Evolutionary conservation across 2,329 filamentous ascomycete genomes (phyloP), one percentile per base, ranked within the genome.

Genomic region (Penicillium thymicola): DNA sequence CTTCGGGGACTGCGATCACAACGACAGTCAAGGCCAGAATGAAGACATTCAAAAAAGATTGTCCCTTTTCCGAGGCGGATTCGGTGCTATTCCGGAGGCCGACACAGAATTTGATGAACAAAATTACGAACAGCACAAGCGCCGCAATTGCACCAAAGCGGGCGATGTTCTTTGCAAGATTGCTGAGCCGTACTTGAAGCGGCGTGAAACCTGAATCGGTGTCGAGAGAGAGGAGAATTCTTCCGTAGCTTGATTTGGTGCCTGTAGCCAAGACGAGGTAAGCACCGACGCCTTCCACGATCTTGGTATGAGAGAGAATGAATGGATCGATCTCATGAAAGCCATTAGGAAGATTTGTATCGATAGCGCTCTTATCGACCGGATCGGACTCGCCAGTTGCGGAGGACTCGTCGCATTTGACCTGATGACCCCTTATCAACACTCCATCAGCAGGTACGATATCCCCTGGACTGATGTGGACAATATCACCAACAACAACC

Each of bases 21-120:
- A 87, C 88, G 2, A 92, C 89, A 58, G 87, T 88, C 64, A 82
- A 81, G 38, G 91, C 86, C 56, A 92, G 89, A 47, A 92, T 78
- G 0, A 87, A 81, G 1, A 90, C 87, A 53, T 82, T 83, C 71
- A 92, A 91, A 81, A 85, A 92, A 51, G 77, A 75, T 0, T 85
- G 86, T 65, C 45, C 56, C 9, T 51, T 58, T 27, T 55, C 52
- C 3, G 56, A 50, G n/a, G 81, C 5, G 82, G 77, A 46, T 85
- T 89, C 5, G 92, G 79, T 92, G 80, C 4, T 81, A 74, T 46
- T 81, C 82, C 32, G 84, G 81, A 30, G 92, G 75, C 82, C 87
- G 90, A 9, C 84, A 79, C n/a, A 81, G 70, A 95, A 96, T 65
- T 90, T 84, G 76, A 96, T 92, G 67, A 96, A 85, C 10, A 96